Base-by-base conservation (phyloP, 306 rosid species). In the Trifolium fragiferum region DNA sequence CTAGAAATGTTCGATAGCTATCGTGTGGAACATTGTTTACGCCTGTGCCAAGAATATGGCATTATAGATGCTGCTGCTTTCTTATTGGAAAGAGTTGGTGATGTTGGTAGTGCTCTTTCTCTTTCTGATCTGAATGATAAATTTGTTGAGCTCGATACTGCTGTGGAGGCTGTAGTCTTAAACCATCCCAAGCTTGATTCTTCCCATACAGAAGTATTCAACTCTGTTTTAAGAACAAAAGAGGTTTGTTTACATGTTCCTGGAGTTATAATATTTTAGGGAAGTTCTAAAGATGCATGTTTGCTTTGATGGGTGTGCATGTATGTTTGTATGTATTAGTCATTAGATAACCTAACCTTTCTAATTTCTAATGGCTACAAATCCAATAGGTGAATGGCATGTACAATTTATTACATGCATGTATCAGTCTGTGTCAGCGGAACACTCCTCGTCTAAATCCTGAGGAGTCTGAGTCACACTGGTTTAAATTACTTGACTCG, bases 401-500 rank as follows among this genome's bases (percentile, higher is more conserved):
- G 73, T 53, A 69, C 30, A 82, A 84, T 73, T 55, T 87, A 72
- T 82, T 92, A 89, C 88, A 75, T 72, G 90, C 96, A 68, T 92
- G 99, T 81, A 90, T 94, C 77, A 88, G 92, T 68, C 79, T 94
- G 79, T 94, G 99, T 83, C 99, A 94, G 77, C 83, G 99, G 87
- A 94, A 94, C 85, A 94, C 99, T 77, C 99, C 96, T 81, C 97
- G 97, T 64, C 76, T 94, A 78, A 92, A 94, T 80, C 93, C 92
- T 57, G 96, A 89, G 89, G 97, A 94, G 78, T 86, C 97, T 38
- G 96, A 94, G 85, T 85, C 91, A 78, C 90, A 92, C 62, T 94
- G 99, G 99, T 92, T 94, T 84, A 90, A 83, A 82, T 89, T 94
- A 80, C 97, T 94, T 13, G 97, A 92, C 88, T 92, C 93, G 96